These are phyloP conservation scores for Metschnikowia noctiluminum DNA, from an alignment of 805 yeast species.

Conservation along the genomic window DNA sequence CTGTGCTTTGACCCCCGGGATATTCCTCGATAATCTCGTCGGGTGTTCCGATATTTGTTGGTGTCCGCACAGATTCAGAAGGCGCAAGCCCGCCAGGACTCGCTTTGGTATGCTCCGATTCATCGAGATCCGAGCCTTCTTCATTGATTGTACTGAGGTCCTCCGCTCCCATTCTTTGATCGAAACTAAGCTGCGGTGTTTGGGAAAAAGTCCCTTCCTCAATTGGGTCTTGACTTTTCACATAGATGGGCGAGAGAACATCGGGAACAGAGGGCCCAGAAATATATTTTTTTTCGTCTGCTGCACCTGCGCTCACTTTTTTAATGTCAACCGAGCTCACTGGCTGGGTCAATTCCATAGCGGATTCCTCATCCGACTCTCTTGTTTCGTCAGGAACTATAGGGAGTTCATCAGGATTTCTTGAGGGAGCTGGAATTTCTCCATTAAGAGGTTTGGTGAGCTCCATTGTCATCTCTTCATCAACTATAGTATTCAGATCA, in stretches of 20 bases:
- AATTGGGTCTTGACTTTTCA: not conserved
- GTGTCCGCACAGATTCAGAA: constrained; percentile 1
- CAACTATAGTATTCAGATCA: not conserved
- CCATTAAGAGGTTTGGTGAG: constrained; percentile 20
- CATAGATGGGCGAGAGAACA: constrained; percentile 1
- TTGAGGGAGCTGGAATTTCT: not conserved
- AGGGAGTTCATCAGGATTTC: too few relatives aligned
- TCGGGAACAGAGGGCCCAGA: not conserved
- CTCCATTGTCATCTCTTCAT: constrained; percentile 23
- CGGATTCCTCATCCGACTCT: constrained; percentile 1
- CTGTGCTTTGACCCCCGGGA: not conserved
- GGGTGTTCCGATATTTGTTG: not conserved
- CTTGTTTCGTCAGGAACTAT: not conserved
- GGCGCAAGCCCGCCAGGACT: not conserved
- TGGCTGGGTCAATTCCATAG: constrained; percentile 13
- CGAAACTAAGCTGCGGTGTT: not conserved
- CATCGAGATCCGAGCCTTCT: not conserved
- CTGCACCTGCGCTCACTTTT: not conserved
- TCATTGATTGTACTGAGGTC: constrained; percentile 1
- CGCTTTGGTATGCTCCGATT: not conserved
- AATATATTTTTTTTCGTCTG: not conserved
- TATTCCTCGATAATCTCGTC: not conserved
- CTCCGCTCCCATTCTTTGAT: not conserved
- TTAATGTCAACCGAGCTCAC: not conserved
- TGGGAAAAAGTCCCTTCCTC: not conserved